Percentiles rank a stretch among this genome's conserved stretches.
Conservation (phyloP, 345 rosid genomes). For the Ceriops zippeliana region DNA sequence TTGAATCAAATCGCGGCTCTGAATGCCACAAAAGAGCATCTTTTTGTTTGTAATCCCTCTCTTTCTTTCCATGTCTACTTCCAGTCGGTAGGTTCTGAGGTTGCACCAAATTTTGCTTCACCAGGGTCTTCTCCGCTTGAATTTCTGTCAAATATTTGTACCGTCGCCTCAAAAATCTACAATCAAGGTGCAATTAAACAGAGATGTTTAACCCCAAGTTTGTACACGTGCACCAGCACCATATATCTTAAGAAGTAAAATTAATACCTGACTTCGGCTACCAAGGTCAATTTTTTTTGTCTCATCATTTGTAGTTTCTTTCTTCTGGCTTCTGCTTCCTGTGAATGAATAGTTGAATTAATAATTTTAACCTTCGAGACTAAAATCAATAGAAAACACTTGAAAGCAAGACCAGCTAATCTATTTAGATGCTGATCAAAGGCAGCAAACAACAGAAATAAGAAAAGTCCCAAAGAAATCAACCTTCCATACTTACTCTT, state of each 20-base stretch:
- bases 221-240: not conserved
- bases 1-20: slow-evolving; percentile 30
- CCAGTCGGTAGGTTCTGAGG: slow-evolving; percentile 19
- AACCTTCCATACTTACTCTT: not conserved
- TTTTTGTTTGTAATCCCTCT: slow-evolving; percentile 24
- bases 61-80: slow-evolving; percentile 26
- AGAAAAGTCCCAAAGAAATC: not conserved
- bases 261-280: slow-evolving; percentile 73
- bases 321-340: slow-evolving; percentile 64
- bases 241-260: slow-evolving; percentile 10
- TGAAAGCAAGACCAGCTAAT: not conserved
- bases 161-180: slow-evolving; percentile 68
- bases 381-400: not conserved
- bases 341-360: slow-evolving; percentile 11
- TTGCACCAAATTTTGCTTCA: slow-evolving; percentile 10
- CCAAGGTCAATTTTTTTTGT: slow-evolving; percentile 41
- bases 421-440: not conserved
- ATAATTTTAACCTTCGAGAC: not conserved
- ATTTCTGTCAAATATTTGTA: slow-evolving; percentile 49
- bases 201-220: not conserved
- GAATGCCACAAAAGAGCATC: slow-evolving; percentile 23
- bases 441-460: not conserved
- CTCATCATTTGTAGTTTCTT: slow-evolving; percentile 57
- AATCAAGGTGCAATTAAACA: slow-evolving; percentile 7
- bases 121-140: slow-evolving; percentile 28